Evolutionary conservation across 768 basidiomycete genomes (phyloP), one percentile per base, ranked within the genome.

Genomic region (Sporobolomyces roseus): DNA sequence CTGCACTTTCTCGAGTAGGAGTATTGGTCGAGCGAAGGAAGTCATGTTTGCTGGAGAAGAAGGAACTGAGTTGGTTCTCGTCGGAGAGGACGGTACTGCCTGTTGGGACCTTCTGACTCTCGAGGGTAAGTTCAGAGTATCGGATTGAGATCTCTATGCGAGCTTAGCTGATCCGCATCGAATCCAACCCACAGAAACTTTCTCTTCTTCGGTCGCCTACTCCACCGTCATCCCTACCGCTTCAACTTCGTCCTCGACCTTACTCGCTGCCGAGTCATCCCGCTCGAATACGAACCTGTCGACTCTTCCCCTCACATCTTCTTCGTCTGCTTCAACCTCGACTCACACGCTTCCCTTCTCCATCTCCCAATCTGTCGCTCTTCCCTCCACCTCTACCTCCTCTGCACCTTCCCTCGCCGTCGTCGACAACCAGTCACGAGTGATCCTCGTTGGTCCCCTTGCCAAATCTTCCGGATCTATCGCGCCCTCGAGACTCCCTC

Each of bases 361-460:
- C n/a, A 78, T 91, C 29, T 83, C 83, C 54, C 84, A 80, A 68
- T 77, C 85, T 19, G 74, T 80, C 64, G 79, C 78, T 80, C 80
- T 77, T 68, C 77, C 71, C n/a, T 74, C 78, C 75, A 80, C 80
- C 59, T 60, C 80, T 4, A 75, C 77, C 41, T 70, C 78, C 14
- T 73, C 78, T 4, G 71, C 79, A 16, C 85, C 85, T 77, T 83
- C 81, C 52, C 81, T 91, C 60, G 82, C 89, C 17, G 89, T 85
- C n/a, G 82, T 92, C 70, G 89, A 88, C 17, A 77, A 83, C 10
- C 78, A 81, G 27, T 89, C 88, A 83, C 82, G 82, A 56, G 83
- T 89, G 21, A 81, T 88, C 13, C 77, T 87, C 51, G 82, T 91
- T 59, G 90, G 90, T 2, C 86, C 91, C 65, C 79, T 82, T 23